Base-by-base conservation (phyloP, 1,284 basidiomycete species). In the Tilletia setariae region DNA sequence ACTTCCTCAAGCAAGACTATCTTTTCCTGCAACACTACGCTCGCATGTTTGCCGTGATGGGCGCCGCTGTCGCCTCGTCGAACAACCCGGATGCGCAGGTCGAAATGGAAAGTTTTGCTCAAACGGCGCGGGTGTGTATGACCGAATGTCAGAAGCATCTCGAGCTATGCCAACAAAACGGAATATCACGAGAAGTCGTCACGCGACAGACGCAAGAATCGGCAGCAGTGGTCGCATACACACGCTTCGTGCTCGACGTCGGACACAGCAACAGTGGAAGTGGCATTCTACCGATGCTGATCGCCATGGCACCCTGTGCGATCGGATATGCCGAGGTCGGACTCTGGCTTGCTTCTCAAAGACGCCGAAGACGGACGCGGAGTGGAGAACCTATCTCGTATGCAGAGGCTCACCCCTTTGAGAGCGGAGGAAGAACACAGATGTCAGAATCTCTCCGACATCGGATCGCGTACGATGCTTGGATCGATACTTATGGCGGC, bases 301-400 rank as follows among this genome's bases (percentile, higher is more conserved):
- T 96, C 80, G 91, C 92, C 0, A 87, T 94, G 1, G 88, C 90
- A 19, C 90, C 91, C 3, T 98, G 94, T 81, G 85, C 96, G 15
- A 84, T 96, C 0, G 94, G 94, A 0, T 98, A 97, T 78, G 94
- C 93, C n/a, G 92, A 96, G 82, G 91, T 95, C 0, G 94, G 93
- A 0, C 84, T 92, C 49, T 74, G 77, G 64, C 69, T 94, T 88
- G 61, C 44, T 21, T 16, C 19, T 3, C 40, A 56, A 25, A 23
- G 30, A 23, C n/a, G 25, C 19, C 23, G 23, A 7, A 28, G 2
- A 2, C 25, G 46, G 28, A 7, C n/a, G 19, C 32, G 15, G 3
- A 59, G 51, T 21, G 53, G 51, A 40, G 30, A 35, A 40, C 44
- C 69, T 13, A 64, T 59, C 4, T 83, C 85, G 64, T 95, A 93